Evolutionary conservation across 352 stramenopile genomes (phyloP), one percentile per base, ranked within the genome.

Genomic region (Pythium brachiatum): DNA sequence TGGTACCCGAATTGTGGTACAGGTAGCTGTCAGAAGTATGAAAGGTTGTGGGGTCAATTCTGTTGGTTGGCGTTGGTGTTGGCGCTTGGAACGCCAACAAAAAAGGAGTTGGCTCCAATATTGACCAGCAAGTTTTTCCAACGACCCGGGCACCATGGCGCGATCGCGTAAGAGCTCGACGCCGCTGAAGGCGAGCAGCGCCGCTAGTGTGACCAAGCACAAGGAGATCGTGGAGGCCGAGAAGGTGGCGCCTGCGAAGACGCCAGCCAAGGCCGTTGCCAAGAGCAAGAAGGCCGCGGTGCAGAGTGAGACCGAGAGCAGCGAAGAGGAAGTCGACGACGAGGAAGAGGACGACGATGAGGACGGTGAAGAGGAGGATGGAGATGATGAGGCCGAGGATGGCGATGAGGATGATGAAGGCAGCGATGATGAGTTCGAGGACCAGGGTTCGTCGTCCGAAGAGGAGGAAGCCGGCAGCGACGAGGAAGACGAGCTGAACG

Each of bases 401-500:
- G 74, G 75, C 21, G 78, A 76, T 0, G 73, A 76, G 0, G 73
- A 83, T 7, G 73, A 78, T 3, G 76, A 83, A 1, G 74, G 64
- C 39, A 66, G 83, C 41, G 81, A 91, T 44, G 85, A 90, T 59
- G 78, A 74, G 26, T 94, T 94, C 47, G 85, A 94, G 63, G 85
- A 96, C 57, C 86, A 96, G 66, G 85, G 85, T 38, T 94, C 85
- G 34, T 95, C 86, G 6, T 92, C 82, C 0, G 84, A 90, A 32
- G 83, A 94, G 2, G 78, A 72, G 6, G 86, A 82, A 12, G 69
- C 68, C 0, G 80, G 74, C 15, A 89, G 90, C 29, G 83, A 86
- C 18, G 82, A 92, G 6, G 83, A 90, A 34, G 73, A 79, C 13
- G 67, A 87, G 67, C 74, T 94, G 23, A 86, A 79, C 4, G 82